Evolutionary conservation across 257 asterid genomes (phyloP).

Genomic region (Solanum megistacrolobum): DNA sequence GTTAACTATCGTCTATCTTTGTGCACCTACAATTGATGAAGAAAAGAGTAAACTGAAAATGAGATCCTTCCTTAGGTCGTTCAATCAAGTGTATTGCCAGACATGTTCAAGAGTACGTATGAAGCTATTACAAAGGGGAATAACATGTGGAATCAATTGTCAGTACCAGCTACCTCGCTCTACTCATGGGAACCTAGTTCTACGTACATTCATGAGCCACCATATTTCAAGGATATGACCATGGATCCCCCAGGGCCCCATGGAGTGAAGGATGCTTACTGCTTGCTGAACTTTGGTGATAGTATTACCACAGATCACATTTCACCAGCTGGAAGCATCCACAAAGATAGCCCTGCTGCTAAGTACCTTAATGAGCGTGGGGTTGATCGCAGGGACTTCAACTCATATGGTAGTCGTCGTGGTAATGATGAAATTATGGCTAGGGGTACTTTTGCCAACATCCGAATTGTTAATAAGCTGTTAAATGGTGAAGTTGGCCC

Average conservation of each 20-base stretch:
- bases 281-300: slow-evolving; percentile 86
- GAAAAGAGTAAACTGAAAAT: not conserved
- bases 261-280: slow-evolving; percentile 84
- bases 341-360: slow-evolving; percentile 96
- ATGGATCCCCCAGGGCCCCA: slow-evolving; percentile 88
- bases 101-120: slow-evolving; percentile 88
- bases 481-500: slow-evolving; percentile 12
- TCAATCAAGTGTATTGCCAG: slow-evolving; percentile 82
- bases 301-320: slow-evolving; percentile 94
- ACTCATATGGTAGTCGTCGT: slow-evolving; percentile 31
- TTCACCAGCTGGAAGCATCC: slow-evolving; percentile 94
- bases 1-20: not conserved
- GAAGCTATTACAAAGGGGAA: slow-evolving; percentile 81
- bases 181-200: slow-evolving; percentile 84
- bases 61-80: slow-evolving; percentile 40
- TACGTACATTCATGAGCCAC: slow-evolving; percentile 94
- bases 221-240: slow-evolving; percentile 83
- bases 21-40: not conserved
- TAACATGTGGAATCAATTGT: slow-evolving; percentile 79
- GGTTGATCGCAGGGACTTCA: slow-evolving; percentile 78
- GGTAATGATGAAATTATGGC: slow-evolving; percentile 15
- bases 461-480: slow-evolving; percentile 7
- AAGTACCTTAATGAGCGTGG: slow-evolving; percentile 66
- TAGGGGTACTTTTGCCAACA: slow-evolving; percentile 15
- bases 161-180: slow-evolving; percentile 50